phyloP scores from a whole-genome alignment of 139 green algal genomes.

The Spirogloea muscicola region DNA sequence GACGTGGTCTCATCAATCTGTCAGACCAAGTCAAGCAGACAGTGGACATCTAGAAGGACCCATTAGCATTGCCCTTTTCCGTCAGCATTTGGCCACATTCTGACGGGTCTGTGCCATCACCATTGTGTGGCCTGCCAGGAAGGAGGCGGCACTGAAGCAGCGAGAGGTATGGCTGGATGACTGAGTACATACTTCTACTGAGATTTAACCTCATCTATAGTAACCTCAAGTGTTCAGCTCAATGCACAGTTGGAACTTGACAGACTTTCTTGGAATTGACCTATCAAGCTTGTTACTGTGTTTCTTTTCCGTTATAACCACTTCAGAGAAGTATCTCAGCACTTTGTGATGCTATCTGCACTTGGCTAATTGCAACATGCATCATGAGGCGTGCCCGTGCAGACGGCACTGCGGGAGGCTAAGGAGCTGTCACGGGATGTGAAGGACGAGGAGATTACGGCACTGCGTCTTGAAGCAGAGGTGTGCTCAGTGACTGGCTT shows the following conservation, averaged over 20 bases:
- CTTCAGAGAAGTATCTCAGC: background rate
- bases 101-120: background rate
- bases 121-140: background rate
- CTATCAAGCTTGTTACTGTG: background rate
- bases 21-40: too few relatives aligned
- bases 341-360: conserved; percentile 1
- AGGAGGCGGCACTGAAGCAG: conserved; percentile 31
- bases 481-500: background rate
- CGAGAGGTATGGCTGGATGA: conserved; percentile 4
- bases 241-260: too few relatives aligned
- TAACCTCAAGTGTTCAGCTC: too few relatives aligned
- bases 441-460: conserved; percentile 35
- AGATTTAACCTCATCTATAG: background rate
- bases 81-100: background rate
- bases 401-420: conserved; percentile 22
- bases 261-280: background rate
- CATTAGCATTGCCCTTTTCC: conserved; percentile 9
- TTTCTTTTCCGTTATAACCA: background rate
- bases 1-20: too few relatives aligned
- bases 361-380: background rate
- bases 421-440: conserved; percentile 37
- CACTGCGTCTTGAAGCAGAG: conserved; percentile 30
- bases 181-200: background rate
- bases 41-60: too few relatives aligned
- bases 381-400: conserved; percentile 1